A percentile compares a stretch with the other conserved stretches of the same genome.
Conservation (phyloP, 805 yeast genomes). For the Teunomyces aglyptinius region DNA sequence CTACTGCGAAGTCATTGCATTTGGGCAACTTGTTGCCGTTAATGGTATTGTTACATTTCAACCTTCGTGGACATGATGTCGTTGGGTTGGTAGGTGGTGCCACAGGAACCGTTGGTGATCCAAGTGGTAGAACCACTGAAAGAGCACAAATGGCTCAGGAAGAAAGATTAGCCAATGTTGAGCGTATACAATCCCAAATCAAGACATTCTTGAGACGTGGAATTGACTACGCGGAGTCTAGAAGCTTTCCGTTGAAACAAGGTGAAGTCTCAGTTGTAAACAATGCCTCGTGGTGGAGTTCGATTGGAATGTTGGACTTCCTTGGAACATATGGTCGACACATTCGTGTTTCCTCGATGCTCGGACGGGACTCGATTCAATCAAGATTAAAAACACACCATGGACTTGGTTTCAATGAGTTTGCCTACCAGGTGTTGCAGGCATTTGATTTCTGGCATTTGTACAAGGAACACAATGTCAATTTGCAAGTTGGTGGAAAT, state of each 20-base stretch:
- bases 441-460: constrained; percentile 92
- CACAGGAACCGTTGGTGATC: constrained; percentile 95
- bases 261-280: constrained; percentile 52
- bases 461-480: constrained; percentile 55
- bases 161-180: constrained; percentile 55
- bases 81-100: constrained; percentile 91
- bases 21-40: constrained; percentile 88
- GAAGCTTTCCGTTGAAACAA: constrained; percentile 34
- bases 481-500: constrained; percentile 88
- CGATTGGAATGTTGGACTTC: constrained; percentile 72
- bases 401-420: constrained; percentile 92
- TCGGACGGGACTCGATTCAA: constrained; percentile 84
- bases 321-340: constrained; percentile 72
- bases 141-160: constrained; percentile 56
- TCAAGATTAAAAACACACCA: constrained; percentile 63
- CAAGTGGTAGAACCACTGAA: constrained; percentile 85
- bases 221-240: constrained; percentile 54
- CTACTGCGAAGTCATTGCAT: constrained; percentile 86
- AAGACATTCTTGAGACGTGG: constrained; percentile 60
- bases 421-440: constrained; percentile 87
- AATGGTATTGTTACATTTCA: constrained; percentile 80
- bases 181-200: constrained; percentile 61
- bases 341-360: constrained; percentile 82
- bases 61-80: constrained; percentile 80
- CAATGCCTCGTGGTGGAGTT: constrained; percentile 85